Conservation (phyloP, 805 yeast species). For the Kluyveromyces siamensis region DNA sequence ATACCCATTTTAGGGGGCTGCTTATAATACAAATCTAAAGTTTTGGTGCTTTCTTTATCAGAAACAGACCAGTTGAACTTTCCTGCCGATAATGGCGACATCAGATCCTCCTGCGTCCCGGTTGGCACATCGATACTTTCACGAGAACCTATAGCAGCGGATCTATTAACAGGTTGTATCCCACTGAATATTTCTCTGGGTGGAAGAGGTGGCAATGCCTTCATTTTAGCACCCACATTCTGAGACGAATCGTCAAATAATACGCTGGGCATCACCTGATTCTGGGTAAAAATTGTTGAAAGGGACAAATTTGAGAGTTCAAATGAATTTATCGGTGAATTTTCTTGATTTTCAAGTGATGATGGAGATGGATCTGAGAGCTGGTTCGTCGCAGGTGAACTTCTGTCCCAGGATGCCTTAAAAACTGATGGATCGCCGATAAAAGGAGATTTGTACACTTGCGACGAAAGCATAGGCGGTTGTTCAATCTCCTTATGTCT, state of each 20-base stretch:
- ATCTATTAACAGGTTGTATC: background rate
- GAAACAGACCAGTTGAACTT: background rate
- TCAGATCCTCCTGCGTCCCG: background rate
- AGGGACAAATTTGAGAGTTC: background rate
- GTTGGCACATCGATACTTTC: background rate
- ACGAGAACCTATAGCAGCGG: background rate
- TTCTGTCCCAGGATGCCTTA: background rate
- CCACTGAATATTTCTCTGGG: background rate
- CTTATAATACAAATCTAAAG: background rate
- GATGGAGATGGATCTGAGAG: background rate
- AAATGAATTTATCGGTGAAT: background rate
- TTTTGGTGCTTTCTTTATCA: background rate
- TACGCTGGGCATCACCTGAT: background rate
- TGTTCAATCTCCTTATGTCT: background rate
- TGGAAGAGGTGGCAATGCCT: constrained; percentile 8
- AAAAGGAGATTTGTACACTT: constrained; percentile 10
- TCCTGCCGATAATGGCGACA: background rate
- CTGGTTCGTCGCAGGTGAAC: background rate
- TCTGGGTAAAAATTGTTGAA: background rate
- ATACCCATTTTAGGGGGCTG: constrained; percentile 11
- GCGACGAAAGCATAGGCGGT: background rate
- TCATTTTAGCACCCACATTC: constrained; percentile 3
- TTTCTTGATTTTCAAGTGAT: background rate
- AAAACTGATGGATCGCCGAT: constrained; percentile 10
- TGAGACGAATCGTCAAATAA: background rate